A percentile compares a stretch with the other conserved stretches of the same genome.
These are phyloP conservation scores for Colletotrichum gloeosporioides DNA, from an alignment of 2,329 filamentous ascomycete species.

Conservation along the genomic window DNA sequence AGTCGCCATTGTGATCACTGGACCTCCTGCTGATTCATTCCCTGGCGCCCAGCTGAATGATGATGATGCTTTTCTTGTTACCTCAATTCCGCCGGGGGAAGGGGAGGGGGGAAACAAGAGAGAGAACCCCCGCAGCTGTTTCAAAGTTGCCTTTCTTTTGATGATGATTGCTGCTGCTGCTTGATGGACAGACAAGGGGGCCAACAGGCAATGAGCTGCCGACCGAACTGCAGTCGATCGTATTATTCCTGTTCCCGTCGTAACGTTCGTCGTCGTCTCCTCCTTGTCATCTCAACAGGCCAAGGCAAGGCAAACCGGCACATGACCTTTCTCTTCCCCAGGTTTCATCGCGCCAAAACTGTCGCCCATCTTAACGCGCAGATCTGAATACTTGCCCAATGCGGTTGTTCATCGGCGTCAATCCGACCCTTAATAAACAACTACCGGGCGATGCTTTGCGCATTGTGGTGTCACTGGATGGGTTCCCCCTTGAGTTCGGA, in stretches of 20 bases:
- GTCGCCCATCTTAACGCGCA: background rate
- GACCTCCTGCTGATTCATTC: background rate
- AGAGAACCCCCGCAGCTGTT: background rate
- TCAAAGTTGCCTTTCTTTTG: background rate
- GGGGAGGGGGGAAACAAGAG: background rate
- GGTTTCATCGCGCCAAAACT: constrained; percentile 3
- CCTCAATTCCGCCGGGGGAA: background rate
- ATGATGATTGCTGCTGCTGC: background rate
- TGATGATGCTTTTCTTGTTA: background rate
- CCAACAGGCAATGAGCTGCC: background rate
- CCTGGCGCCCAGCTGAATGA: background rate
- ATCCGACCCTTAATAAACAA: background rate
- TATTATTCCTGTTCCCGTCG: background rate
- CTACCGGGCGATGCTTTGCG: background rate
- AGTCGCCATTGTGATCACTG: background rate
- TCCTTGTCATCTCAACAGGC: background rate
- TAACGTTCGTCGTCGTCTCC: background rate
- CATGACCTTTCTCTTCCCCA: background rate
- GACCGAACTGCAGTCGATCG: background rate
- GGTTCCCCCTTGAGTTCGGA: background rate
- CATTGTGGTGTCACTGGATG: background rate
- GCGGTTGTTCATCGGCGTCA: background rate
- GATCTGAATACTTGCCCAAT: background rate
- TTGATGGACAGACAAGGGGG: background rate
- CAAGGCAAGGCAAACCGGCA: background rate